Percentiles rank a stretch among this genome's conserved stretches.
Evolutionary conservation across 176 grass and related monocot species (phyloP).

Genomic region (Typha latifolia): DNA sequence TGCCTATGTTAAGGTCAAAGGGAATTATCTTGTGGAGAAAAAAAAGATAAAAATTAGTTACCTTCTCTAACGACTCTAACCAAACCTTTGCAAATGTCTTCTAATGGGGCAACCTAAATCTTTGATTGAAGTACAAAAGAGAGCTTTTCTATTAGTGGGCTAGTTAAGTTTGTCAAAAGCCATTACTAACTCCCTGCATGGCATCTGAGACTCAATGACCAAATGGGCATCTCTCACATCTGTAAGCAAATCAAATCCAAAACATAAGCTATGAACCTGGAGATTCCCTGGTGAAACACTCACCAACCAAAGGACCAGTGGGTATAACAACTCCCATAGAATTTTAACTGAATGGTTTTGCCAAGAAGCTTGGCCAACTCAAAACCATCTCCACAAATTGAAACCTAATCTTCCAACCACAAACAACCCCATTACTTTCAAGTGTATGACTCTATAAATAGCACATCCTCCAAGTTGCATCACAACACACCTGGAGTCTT

Average conservation of each 20-base stretch:
- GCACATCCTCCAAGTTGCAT: background rate
- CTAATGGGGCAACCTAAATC: background rate
- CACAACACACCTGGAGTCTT: background rate
- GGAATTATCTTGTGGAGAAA: background rate
- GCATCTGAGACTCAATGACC: background rate
- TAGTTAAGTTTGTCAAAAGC: background rate
- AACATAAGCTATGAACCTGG: too few relatives aligned
- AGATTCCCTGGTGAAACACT: too few relatives aligned
- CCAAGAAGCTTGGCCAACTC: background rate
- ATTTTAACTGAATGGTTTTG: background rate
- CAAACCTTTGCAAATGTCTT: background rate
- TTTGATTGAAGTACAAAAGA: background rate
- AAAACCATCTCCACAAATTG: background rate
- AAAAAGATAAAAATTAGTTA: background rate
- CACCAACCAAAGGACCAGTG: background rate
- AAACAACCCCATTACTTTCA: constrained; percentile 3
- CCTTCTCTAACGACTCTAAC: background rate
- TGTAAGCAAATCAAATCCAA: too few relatives aligned
- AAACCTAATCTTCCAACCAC: constrained; percentile 9
- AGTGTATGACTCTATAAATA: background rate
- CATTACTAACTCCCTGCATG: background rate
- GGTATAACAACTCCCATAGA: background rate
- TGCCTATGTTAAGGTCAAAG: background rate
- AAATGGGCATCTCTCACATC: too few relatives aligned
- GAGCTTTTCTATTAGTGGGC: background rate